A percentile compares a stretch with the other conserved stretches of the same genome.
Evolutionary conservation across 2,329 filamentous ascomycete genomes (phyloP).

Genomic region (Tolypocladium ovalisporum): DNA sequence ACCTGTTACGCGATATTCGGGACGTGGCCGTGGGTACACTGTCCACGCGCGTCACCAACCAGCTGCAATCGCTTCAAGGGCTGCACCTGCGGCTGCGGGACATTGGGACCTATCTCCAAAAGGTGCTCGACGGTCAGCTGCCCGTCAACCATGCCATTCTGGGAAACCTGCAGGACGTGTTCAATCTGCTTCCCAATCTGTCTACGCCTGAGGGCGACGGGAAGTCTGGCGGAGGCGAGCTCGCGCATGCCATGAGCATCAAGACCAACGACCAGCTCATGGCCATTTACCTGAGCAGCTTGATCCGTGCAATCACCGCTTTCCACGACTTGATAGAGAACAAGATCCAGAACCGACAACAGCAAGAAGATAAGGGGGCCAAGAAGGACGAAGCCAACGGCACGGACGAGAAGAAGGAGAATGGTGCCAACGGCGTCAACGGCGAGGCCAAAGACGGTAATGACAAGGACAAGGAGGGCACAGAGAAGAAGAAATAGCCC

Average conservation of each 20-base stretch:
- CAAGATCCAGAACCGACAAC: conserved; percentile 98
- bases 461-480: conserved; percentile 44
- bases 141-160: conserved; percentile 96
- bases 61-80: conserved; percentile 93
- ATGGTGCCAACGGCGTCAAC: conserved; percentile 24
- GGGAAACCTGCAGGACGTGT: conserved; percentile 97
- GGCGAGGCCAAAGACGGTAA: conserved; percentile 36
- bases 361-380: conserved; percentile 89
- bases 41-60: conserved; percentile 92
- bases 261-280: conserved; percentile 99
- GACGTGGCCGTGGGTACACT: conserved; percentile 96
- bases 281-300: conserved; percentile 91
- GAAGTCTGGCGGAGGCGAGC: conserved; percentile 62
- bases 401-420: conserved; percentile 49
- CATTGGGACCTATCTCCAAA: conserved; percentile 90
- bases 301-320: conserved; percentile 94
- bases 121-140: conserved; percentile 84
- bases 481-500: conserved; percentile 38
- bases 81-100: conserved; percentile 89
- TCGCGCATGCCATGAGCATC: conserved; percentile 93
- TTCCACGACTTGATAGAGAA: conserved; percentile 99
- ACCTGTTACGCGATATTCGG: conserved; percentile 92
- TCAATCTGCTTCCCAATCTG: conserved; percentile 95
- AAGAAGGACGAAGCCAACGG: conserved; percentile 61
- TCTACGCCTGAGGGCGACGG: conserved; percentile 66